Conservation (phyloP, 495 filamentous ascomycete species). For the Lophiostoma macrostomum region DNA sequence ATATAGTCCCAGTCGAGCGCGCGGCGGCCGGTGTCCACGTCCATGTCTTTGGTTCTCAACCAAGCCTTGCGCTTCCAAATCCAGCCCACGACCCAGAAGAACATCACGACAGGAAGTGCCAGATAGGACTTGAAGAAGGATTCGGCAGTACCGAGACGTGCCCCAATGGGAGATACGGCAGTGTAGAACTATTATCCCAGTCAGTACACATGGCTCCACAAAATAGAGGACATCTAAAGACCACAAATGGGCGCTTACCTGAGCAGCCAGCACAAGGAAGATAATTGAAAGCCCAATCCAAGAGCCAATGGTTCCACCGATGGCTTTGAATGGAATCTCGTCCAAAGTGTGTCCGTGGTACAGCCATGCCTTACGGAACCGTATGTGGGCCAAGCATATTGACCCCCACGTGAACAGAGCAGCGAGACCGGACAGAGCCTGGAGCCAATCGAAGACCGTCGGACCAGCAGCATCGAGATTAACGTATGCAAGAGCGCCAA, state of each 20-base stretch:
- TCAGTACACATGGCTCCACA: constrained; percentile 9
- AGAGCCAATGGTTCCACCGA: constrained; percentile 64
- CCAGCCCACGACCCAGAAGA: constrained; percentile 53
- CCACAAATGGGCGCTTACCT: constrained; percentile 39
- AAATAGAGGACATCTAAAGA: background rate
- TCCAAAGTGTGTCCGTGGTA: constrained; percentile 60
- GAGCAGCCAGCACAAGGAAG: constrained; percentile 60
- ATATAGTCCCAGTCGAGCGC: constrained; percentile 57
- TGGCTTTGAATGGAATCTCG: constrained; percentile 67
- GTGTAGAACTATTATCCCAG: constrained; percentile 48
- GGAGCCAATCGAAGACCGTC: constrained; percentile 59
- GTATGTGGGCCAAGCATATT: constrained; percentile 70
- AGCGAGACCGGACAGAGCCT: constrained; percentile 63
- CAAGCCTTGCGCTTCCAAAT: constrained; percentile 61
- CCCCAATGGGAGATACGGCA: constrained; percentile 48
- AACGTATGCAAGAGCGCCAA: constrained; percentile 41
- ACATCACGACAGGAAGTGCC: constrained; percentile 56
- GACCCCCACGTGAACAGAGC: constrained; percentile 70
- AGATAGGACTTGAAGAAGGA: constrained; percentile 64
- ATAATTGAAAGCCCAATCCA: constrained; percentile 61
- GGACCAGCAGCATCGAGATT: constrained; percentile 25
- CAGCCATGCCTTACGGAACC: constrained; percentile 67
- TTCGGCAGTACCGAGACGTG: constrained; percentile 47
- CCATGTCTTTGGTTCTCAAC: constrained; percentile 54
- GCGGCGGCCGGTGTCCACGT: constrained; percentile 61